Conservation (phyloP, 768 basidiomycete genomes). For the Amanita brunnescens region DNA sequence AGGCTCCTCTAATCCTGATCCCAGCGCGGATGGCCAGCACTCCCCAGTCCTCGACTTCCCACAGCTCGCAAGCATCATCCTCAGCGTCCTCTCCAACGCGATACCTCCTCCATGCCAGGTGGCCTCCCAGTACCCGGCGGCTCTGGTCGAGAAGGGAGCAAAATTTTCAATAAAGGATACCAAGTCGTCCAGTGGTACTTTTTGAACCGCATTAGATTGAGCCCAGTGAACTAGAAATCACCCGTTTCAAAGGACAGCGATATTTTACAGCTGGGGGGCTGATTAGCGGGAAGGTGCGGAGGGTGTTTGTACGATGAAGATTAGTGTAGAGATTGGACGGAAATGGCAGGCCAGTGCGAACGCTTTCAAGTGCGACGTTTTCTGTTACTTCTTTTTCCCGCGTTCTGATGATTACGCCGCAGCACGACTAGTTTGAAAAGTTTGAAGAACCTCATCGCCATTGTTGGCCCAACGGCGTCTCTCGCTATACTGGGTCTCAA, state of each 20-base stretch:
- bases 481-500: conserved; percentile 8
- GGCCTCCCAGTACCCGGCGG: no score
- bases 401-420: no score
- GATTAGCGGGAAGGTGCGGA: conserved; percentile 97
- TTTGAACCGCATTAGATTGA: conserved; percentile 85
- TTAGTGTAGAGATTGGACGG: conserved; percentile 78
- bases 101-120: no score
- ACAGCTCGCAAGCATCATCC: no score
- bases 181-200: conserved; percentile 85
- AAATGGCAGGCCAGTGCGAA: conserved; percentile 89
- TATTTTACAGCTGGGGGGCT: conserved; percentile 90
- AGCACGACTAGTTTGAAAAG: no score
- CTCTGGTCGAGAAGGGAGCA: conserved; percentile 45
- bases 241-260: conserved; percentile 81
- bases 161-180: conserved; percentile 88
- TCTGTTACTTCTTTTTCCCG: no score
- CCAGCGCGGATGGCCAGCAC: no score
- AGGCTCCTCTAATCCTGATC: no score
- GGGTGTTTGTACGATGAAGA: conserved; percentile 97
- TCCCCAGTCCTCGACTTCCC: no score
- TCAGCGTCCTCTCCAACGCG: no score
- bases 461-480: conserved; percentile 23
- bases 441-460: conserved; percentile 24
- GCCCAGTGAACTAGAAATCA: conserved; percentile 72
- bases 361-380: conserved; percentile 68